Conservation (phyloP, 23 red algal genomes). For the Gracilaria domingensis region DNA sequence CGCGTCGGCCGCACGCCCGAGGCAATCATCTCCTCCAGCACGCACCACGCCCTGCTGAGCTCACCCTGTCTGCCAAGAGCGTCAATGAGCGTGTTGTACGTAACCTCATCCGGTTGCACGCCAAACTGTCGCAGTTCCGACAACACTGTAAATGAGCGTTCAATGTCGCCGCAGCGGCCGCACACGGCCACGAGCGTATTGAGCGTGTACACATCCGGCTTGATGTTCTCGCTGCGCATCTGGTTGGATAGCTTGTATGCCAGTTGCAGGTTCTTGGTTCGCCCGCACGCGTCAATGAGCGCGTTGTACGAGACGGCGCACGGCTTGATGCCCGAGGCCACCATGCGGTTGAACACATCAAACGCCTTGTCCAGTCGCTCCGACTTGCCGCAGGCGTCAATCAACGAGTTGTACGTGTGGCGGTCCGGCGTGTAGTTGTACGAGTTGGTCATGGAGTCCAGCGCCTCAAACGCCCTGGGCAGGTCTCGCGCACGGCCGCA, state of each 20-base stretch:
- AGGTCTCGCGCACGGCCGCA: conserved; percentile 79
- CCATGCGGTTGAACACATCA: conserved; percentile 83
- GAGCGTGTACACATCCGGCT: conserved; percentile 89
- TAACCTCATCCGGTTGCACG: conserved; percentile 86
- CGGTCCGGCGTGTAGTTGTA: conserved; percentile 69
- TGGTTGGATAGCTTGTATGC: conserved; percentile 62
- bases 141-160: conserved; percentile 73
- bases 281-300: conserved; percentile 75
- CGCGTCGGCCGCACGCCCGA: conserved; percentile 66
- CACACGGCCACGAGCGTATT: conserved; percentile 91
- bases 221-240: conserved; percentile 73
- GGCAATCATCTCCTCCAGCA: conserved; percentile 80
- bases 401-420: conserved; percentile 88
- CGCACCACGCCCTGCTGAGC: conserved; percentile 57
- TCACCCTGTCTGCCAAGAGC: conserved; percentile 74
- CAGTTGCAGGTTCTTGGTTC: conserved; percentile 59
- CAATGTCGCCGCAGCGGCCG: conserved; percentile 72
- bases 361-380: conserved; percentile 78
- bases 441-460: conserved; percentile 74
- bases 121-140: conserved; percentile 54
- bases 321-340: conserved; percentile 49
- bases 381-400: conserved; percentile 87
- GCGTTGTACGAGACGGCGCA: conserved; percentile 90
- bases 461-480: conserved; percentile 67
- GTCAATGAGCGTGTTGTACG: conserved; percentile 98